These are phyloP conservation scores for Ogataea corticis DNA, from an alignment of 805 yeast species.

Conservation along the genomic window DNA sequence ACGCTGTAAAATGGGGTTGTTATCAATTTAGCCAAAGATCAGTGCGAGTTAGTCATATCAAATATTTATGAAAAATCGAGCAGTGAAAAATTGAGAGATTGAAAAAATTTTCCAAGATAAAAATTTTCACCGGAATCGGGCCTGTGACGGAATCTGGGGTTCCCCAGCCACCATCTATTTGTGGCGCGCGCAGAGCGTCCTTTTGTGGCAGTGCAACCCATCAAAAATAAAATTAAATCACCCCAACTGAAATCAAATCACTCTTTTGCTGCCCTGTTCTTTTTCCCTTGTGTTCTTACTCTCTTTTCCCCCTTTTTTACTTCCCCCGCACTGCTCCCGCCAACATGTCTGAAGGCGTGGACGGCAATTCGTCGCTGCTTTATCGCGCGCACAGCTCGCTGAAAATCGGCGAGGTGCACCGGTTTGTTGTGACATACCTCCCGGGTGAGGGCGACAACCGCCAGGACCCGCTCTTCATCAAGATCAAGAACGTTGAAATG, in stretches of 20 bases:
- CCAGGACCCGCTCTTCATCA: conserved; percentile 43
- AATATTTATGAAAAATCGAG: too few relatives aligned
- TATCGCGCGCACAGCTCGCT: conserved; percentile 37
- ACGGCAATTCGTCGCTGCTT: conserved; percentile 14
- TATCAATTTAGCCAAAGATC: too few relatives aligned
- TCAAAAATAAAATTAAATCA: too few relatives aligned
- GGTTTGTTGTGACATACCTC: conserved; percentile 53
- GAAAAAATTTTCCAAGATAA: neutral
- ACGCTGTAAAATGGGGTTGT: too few relatives aligned
- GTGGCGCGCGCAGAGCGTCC: too few relatives aligned
- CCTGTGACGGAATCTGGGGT: conserved; percentile 14
- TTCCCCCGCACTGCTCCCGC: neutral
- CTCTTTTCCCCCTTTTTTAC: neutral
- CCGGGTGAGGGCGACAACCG: conserved; percentile 32
- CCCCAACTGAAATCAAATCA: too few relatives aligned
- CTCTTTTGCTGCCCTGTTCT: neutral
- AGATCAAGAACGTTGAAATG: conserved; percentile 70
- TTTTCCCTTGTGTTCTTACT: neutral
- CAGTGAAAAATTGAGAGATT: too few relatives aligned
- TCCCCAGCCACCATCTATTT: conserved; percentile 1
- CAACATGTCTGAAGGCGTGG: neutral
- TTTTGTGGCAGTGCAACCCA: too few relatives aligned
- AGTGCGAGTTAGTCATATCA: too few relatives aligned
- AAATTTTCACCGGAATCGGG: conserved; percentile 6
- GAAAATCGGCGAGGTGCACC: conserved; percentile 59